phyloP scores from a whole-genome alignment of 2,329 filamentous ascomycete genomes.

The Lasiodiplodia citricola region DNA sequence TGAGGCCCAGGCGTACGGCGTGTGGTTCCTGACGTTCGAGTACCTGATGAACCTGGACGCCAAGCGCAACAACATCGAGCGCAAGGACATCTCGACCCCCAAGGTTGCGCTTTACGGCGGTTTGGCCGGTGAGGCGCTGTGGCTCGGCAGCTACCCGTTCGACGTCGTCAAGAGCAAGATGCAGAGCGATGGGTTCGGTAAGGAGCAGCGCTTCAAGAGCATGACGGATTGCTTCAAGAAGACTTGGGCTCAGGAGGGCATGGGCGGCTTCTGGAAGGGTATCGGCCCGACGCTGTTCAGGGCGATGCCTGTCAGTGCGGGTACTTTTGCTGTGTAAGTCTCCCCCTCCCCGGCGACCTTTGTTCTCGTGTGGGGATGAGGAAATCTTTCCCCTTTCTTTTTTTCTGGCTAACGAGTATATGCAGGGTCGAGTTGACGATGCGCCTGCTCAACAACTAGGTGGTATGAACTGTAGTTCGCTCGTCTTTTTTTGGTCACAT shows the following conservation, averaged over 20 bases:
- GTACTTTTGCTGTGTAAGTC: conserved; percentile 84
- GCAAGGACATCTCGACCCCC: conserved; percentile 77
- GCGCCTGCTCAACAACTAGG: conserved; percentile 43
- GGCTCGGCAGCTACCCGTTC: conserved; percentile 92
- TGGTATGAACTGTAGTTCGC: not conserved
- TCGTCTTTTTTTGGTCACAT: not conserved
- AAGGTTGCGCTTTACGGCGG: conserved; percentile 95
- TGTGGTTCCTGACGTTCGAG: conserved; percentile 96
- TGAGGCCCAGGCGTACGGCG: conserved; percentile 92
- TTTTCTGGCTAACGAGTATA: conserved; percentile 4
- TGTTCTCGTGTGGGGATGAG: not conserved
- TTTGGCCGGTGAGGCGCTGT: conserved; percentile 89
- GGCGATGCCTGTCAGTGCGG: conserved; percentile 95
- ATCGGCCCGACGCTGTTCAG: conserved; percentile 87
- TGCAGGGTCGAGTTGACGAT: conserved; percentile 40
- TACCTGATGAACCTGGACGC: conserved; percentile 94
- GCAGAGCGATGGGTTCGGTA: conserved; percentile 93
- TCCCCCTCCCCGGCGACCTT: not conserved
- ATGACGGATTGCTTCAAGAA: conserved; percentile 92
- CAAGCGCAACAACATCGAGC: conserved; percentile 73
- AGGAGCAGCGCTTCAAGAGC: conserved; percentile 70
- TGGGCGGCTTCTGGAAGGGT: conserved; percentile 91
- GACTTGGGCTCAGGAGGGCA: conserved; percentile 77
- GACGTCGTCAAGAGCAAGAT: conserved; percentile 99
- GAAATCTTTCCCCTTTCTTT: not conserved